Evolutionary conservation across 345 rosid species (phyloP), one percentile per base, ranked within the genome.

Genomic region (Camelina laxa): DNA sequence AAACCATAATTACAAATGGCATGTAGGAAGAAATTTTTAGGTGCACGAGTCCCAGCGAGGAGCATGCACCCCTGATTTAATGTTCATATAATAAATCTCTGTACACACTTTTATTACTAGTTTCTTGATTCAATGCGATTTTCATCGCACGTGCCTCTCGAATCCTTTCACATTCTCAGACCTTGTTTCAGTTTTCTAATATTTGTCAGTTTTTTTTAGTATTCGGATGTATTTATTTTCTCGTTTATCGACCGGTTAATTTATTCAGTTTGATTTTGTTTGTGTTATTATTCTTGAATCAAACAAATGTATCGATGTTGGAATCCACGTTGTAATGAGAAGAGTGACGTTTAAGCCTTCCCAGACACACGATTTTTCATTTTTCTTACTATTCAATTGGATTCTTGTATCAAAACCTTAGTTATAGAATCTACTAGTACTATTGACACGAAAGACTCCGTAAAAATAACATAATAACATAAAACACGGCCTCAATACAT

Each of bases 121-220:
- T 68, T 61, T 64, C 65, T 69, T 76, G 65, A 63, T 56, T 63
- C 59, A 76, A 69, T 68, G 59, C 75, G 60, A 72, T 39, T 65
- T 71, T 59, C 64, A 12, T 77, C 57, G 81, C 91, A 86, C 85
- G 85, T 84, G 84, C 70, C 73, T 67, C 62, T 42, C 65, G 89
- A 85, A 85, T 85, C 87, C 79, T 84, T 81, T 81, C 88, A 75
- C 90, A 82, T 85, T 80, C 82, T 75, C 85, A 75, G 80, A 81
- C 85, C 58, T 80, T 69, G 48, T 51, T 55, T 54, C 22, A 9
- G 21, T 42, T 61, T 42, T 12, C 7, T 2, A 24, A 8, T 59
- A 5, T 47, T 65, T 77, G 74, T 75, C 79, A 75, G 57, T 75
- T 68, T 75, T 36, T n/a, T 17, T 7, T 0, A 22, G 24, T 22